Evolutionary conservation across 257 asterid genomes (phyloP).

Genomic region (Knoxia roxburghii): DNA sequence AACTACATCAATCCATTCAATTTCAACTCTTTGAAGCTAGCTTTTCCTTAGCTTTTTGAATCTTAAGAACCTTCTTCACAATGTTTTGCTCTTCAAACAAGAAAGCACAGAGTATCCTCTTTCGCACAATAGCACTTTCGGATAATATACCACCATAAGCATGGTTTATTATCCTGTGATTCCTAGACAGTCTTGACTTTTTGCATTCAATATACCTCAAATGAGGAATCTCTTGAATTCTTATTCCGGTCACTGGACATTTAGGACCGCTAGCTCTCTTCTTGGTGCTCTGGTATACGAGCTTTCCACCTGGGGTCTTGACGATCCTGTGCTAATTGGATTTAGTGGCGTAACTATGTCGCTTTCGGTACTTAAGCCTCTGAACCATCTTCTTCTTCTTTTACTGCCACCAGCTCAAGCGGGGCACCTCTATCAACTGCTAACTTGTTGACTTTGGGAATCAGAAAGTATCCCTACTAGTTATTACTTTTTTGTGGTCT

Average conservation of each 20-base stretch:
- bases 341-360: slow-evolving; percentile 85
- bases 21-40: slow-evolving; percentile 42
- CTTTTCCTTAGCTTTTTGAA: slow-evolving; percentile 62
- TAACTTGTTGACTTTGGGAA: not conserved
- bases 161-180: slow-evolving; percentile 68
- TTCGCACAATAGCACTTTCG: slow-evolving; percentile 63
- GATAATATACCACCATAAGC: slow-evolving; percentile 69
- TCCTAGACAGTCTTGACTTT: slow-evolving; percentile 64
- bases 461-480: no score
- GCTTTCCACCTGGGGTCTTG: slow-evolving; percentile 88
- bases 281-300: slow-evolving; percentile 64
- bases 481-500: no score
- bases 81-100: slow-evolving; percentile 70
- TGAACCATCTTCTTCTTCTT: slow-evolving; percentile 49
- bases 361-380: slow-evolving; percentile 62
- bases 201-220: slow-evolving; percentile 69
- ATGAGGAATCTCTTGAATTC: slow-evolving; percentile 86
- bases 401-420: not conserved
- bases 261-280: slow-evolving; percentile 85
- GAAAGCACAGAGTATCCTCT: slow-evolving; percentile 73
- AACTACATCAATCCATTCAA: slow-evolving; percentile 5
- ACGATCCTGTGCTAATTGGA: slow-evolving; percentile 77
- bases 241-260: slow-evolving; percentile 78
- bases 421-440: not conserved
- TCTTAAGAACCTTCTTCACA: slow-evolving; percentile 70